Base-by-base conservation (phyloP, 2,329 filamentous ascomycete genomes). In the Aureobasidium subglaciale region DNA sequence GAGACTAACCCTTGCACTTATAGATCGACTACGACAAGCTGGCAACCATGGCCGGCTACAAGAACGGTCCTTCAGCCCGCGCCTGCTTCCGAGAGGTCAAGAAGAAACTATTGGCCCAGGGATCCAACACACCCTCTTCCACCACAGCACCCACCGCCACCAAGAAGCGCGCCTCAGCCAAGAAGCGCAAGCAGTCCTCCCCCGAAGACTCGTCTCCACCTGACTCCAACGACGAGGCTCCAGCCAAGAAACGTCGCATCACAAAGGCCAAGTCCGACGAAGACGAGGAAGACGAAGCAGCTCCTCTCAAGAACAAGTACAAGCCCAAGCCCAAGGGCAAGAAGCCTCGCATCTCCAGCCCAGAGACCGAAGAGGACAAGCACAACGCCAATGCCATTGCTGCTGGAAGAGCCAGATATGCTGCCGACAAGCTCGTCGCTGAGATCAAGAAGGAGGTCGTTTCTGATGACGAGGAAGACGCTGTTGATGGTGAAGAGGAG, bases 81-180 rank as follows among this genome's bases (percentile, higher is more conserved):
- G 64, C 67, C n/a, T 58, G 66, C 15, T 75, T 69, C 59, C 60
- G 62, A 32, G 64, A 63, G 10, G 64, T 70, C 10, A 73, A 67
- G 55, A 70, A 68, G 57, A 75, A 72, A 60, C 55, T 76, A 69
- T 71, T 73, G 41, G 72, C 72, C 61, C 72, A 70, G n/a, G n/a
- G n/a, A n/a, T n/a, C n/a, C n/a, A n/a, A n/a, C n/a, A n/a, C n/a
- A n/a, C n/a, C n/a, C 9, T 13, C 18, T n/a, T 15, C 8, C 37
- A 35, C 20, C 27, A 13, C 27, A 13, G 13, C 4, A 1, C 10
- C 18, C 2, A 1, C 18, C 13, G 9, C 32, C 11, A 50, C 24
- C 32, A 49, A 48, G 16, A 56, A 56, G 30, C 42, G 27, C 45
- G n/a, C 45, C 7, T 10, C n/a, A 11, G n/a, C 40, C 32, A 55